Evolutionary conservation across 768 basidiomycete species (phyloP).

Genomic region (Amanita jacksonii): DNA sequence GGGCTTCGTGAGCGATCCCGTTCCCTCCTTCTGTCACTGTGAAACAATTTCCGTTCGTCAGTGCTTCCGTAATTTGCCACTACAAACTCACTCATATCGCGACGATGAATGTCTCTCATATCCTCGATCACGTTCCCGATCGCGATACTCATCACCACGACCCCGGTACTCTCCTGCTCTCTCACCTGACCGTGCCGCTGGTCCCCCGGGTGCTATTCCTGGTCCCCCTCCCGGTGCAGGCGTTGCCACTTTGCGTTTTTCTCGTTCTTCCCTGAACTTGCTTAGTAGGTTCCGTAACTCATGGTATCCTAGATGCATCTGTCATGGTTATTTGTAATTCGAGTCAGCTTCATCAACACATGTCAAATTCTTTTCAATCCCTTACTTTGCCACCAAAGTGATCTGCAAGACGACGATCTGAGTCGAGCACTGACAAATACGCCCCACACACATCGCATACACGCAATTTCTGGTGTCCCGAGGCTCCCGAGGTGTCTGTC

Average conservation of each 20-base stretch:
- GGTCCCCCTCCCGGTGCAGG: slow-evolving; percentile 26
- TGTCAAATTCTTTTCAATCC: slow-evolving; percentile 12
- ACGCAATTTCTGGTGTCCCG: slow-evolving; percentile 98
- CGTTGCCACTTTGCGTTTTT: slow-evolving; percentile 61
- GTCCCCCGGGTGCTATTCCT: slow-evolving; percentile 29
- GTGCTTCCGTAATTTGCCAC: slow-evolving; percentile 16
- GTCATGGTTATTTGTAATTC: slow-evolving; percentile 11
- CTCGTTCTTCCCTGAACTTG: slow-evolving; percentile 87
- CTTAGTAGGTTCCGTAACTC: slow-evolving; percentile 90
- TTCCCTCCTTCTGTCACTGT: slow-evolving; percentile 61
- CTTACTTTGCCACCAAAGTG: slow-evolving; percentile 99
- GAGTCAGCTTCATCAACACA: slow-evolving; percentile 16
- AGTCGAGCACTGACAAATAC: slow-evolving; percentile 96
- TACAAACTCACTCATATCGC: slow-evolving; percentile 59
- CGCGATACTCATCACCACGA: slow-evolving; percentile 59
- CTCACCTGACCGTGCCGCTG: slow-evolving; percentile 29
- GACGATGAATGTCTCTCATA: slow-evolving; percentile 61
- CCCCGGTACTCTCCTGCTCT: slow-evolving; percentile 43
- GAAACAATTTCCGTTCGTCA: slow-evolving; percentile 20
- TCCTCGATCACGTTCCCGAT: slow-evolving; percentile 55
- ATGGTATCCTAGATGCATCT: slow-evolving; percentile 99
- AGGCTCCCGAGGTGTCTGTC: slow-evolving; percentile 96
- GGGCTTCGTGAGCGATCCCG: slow-evolving; percentile 69
- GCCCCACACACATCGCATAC: slow-evolving; percentile 99
- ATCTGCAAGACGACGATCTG: slow-evolving; percentile 96